These are phyloP conservation scores for Talaromyces borbonicus DNA, from an alignment of 495 filamentous ascomycete species.

Conservation along the genomic window DNA sequence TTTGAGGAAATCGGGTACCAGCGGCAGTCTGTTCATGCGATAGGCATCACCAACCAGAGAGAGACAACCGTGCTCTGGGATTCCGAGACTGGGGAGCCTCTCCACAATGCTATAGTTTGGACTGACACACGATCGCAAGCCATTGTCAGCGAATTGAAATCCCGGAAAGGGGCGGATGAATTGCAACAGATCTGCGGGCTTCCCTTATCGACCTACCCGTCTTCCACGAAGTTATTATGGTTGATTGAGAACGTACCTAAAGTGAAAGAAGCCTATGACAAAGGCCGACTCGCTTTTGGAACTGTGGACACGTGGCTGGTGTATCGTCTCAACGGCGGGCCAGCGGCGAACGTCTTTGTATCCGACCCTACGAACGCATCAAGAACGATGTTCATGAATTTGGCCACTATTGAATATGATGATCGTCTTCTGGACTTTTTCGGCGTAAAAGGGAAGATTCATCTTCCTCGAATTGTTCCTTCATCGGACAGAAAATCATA, in stretches of 20 bases:
- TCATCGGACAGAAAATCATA: constrained; percentile 71
- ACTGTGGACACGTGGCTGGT: constrained; percentile 92
- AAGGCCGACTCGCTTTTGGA: constrained; percentile 73
- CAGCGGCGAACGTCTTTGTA: constrained; percentile 58
- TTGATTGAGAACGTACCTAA: constrained; percentile 61
- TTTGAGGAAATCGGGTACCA: constrained; percentile 61
- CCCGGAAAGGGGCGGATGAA: constrained; percentile 47
- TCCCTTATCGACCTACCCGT: constrained; percentile 89
- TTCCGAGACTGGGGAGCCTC: constrained; percentile 67
- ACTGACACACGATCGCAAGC: constrained; percentile 78
- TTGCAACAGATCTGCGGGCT: constrained; percentile 73
- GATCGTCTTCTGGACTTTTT: constrained; percentile 76
- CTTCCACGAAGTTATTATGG: constrained; percentile 84
- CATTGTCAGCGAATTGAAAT: constrained; percentile 69
- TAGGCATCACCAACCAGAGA: constrained; percentile 93
- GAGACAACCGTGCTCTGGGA: constrained; percentile 96
- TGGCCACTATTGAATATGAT: constrained; percentile 78
- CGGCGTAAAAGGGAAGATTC: constrained; percentile 57
- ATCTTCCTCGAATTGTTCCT: constrained; percentile 75
- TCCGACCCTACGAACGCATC: constrained; percentile 92
- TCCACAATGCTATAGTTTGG: constrained; percentile 91
- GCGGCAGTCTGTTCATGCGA: constrained; percentile 59
- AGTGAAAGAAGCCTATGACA: constrained; percentile 69
- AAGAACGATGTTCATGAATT: constrained; percentile 93
- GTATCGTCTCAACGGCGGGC: constrained; percentile 80